These are phyloP conservation scores for Kwoniella heveanensis DNA, from an alignment of 768 basidiomycete genomes.

Conservation along the genomic window DNA sequence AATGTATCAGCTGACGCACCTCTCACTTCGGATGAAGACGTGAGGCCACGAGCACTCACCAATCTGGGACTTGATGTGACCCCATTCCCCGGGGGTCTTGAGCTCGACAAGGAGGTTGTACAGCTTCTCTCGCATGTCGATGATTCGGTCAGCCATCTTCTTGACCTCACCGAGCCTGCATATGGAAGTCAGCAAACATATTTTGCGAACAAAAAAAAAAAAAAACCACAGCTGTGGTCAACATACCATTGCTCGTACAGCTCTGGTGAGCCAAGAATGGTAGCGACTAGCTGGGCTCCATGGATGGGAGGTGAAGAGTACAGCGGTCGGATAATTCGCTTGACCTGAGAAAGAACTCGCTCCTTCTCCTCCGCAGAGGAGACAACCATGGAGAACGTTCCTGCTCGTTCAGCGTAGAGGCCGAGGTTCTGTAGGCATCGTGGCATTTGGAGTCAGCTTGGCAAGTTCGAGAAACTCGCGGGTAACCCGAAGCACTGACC, in stretches of 20 bases:
- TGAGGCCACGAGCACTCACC: constrained; percentile 52
- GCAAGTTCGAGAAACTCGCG: neutral
- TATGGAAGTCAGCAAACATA: constrained; percentile 6
- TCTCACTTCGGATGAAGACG: neutral
- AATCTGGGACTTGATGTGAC: constrained; percentile 91
- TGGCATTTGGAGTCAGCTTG: constrained; percentile 4
- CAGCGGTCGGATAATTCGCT: constrained; percentile 92
- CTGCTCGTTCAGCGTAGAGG: constrained; percentile 95
- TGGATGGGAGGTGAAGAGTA: constrained; percentile 91
- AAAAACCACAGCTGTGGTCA: neutral
- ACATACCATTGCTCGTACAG: constrained; percentile 53
- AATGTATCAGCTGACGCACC: neutral
- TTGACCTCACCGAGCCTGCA: constrained; percentile 67
- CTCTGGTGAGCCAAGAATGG: constrained; percentile 51
- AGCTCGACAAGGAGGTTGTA: constrained; percentile 63
- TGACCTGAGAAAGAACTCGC: constrained; percentile 87
- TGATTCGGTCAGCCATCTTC: constrained; percentile 92
- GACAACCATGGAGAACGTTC: constrained; percentile 81
- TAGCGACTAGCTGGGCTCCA: constrained; percentile 55
- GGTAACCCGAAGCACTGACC: constrained; percentile 35
- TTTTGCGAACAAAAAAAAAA: neutral
- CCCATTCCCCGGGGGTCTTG: constrained; percentile 89
- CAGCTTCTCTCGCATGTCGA: constrained; percentile 81
- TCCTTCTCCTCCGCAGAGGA: constrained; percentile 68
- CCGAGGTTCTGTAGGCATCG: constrained; percentile 73